These are phyloP conservation scores for Cryptococcus amylolentus DNA, from an alignment of 1,284 basidiomycete species.

Conservation along the genomic window DNA sequence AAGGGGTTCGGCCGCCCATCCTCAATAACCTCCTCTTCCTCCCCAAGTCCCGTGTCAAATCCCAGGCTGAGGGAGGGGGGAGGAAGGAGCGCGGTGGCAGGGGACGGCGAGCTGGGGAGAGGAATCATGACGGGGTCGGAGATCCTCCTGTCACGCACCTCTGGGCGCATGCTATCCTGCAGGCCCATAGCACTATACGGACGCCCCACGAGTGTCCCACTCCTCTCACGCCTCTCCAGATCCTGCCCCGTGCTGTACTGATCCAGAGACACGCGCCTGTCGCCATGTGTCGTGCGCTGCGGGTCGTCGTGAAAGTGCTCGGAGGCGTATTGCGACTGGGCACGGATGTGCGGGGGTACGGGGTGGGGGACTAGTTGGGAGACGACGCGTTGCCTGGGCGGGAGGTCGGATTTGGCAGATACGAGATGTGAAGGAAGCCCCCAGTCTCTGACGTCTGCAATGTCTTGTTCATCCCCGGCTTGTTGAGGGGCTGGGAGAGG, in stretches of 20 bases:
- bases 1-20: constrained; percentile 36
- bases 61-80: constrained; percentile 1
- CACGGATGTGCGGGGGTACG: constrained; percentile 10
- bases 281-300: background rate
- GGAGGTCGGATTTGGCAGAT: background rate
- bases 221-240: constrained; percentile 8
- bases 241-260: constrained; percentile 9
- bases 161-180: constrained; percentile 4
- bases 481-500: background rate
- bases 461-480: constrained; percentile 1
- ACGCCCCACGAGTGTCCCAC: constrained; percentile 8
- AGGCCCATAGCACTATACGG: constrained; percentile 14
- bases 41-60: background rate
- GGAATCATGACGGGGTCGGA: constrained; percentile 29
- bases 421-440: constrained; percentile 25
- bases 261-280: constrained; percentile 1
- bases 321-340: constrained; percentile 20
- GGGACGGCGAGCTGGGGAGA: constrained; percentile 18
- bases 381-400: background rate
- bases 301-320: constrained; percentile 10
- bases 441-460: constrained; percentile 25
- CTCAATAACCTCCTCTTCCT: background rate
- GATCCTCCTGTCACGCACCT: constrained; percentile 8
- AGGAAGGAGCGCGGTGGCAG: constrained; percentile 1
- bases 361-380: constrained; percentile 11